These are phyloP conservation scores for Solanum dulcamara DNA, from an alignment of 257 asterid genomes.

Conservation along the genomic window DNA sequence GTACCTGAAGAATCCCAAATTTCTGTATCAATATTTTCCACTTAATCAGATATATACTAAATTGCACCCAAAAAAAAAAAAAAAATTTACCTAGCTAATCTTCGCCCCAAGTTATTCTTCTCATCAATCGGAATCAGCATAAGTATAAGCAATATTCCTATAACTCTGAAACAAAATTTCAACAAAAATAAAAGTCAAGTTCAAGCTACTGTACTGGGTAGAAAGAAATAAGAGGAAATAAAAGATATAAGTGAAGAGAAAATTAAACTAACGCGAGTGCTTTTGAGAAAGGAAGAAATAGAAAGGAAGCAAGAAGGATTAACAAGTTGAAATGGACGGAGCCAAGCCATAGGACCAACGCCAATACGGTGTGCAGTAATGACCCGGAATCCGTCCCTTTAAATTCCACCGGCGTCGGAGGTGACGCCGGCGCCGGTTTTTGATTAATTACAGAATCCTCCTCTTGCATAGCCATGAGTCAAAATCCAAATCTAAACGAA, in stretches of 20 bases:
- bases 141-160: constrained; percentile 52
- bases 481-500: neutral
- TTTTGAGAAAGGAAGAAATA: constrained; percentile 51
- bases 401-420: constrained; percentile 48
- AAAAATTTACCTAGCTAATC: constrained; percentile 38
- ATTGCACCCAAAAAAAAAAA: neutral
- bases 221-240: neutral
- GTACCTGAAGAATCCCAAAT: constrained; percentile 42
- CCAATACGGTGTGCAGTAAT: constrained; percentile 22
- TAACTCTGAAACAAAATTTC: constrained; percentile 30
- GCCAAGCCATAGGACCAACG: constrained; percentile 65
- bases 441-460: constrained; percentile 14
- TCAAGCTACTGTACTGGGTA: neutral
- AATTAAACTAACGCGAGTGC: constrained; percentile 44
- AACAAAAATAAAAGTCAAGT: neutral
- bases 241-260: neutral
- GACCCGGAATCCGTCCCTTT: constrained; percentile 38
- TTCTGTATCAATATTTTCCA: neutral
- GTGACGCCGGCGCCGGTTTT: constrained; percentile 3
- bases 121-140: constrained; percentile 67
- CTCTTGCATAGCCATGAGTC: neutral
- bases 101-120: constrained; percentile 54
- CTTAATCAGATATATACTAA: neutral
- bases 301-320: constrained; percentile 38
- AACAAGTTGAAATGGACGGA: constrained; percentile 42